Conservation (phyloP, 441 rosid genomes). For the Cnidoscolus chayamansa region DNA sequence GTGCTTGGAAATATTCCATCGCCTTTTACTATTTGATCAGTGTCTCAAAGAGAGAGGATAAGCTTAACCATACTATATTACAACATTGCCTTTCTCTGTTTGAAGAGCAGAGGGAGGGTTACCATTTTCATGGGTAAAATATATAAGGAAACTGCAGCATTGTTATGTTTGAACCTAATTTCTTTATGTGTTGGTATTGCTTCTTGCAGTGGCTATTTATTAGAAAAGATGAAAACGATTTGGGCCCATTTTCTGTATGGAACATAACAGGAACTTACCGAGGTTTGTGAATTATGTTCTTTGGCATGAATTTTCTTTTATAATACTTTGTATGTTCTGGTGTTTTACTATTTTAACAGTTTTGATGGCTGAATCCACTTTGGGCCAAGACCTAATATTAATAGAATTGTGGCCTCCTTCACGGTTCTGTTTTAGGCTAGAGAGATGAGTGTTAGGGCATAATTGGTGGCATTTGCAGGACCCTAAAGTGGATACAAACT, state of each 20-base stretch:
- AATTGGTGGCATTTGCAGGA: neutral
- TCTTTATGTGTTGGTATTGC: conserved; percentile 22
- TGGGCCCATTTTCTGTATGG: conserved; percentile 76
- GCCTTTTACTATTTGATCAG: neutral
- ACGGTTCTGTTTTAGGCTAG: neutral
- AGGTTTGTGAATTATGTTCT: conserved; percentile 51
- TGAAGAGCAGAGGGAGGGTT: neutral
- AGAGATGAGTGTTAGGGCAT: neutral
- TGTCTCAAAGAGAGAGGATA: neutral
- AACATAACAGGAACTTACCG: conserved; percentile 95
- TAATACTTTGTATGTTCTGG: neutral
- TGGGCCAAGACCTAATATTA: neutral
- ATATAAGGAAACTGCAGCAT: neutral
- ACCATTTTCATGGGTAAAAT: neutral
- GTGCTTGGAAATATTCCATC: neutral
- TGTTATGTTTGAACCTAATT: conserved; percentile 16
- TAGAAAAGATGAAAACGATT: conserved; percentile 56
- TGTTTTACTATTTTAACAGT: neutral
- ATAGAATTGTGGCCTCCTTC: neutral
- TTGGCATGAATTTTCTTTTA: conserved; percentile 3
- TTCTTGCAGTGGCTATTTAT: conserved; percentile 77
- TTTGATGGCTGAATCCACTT: neutral
- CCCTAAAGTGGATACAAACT: too few species aligned
- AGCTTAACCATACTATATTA: neutral
- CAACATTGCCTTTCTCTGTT: neutral